Percentiles rank a stretch among this genome's conserved stretches.
phyloP scores from a whole-genome alignment of 176 grass and related monocot genomes.

The Puya raimondii region DNA sequence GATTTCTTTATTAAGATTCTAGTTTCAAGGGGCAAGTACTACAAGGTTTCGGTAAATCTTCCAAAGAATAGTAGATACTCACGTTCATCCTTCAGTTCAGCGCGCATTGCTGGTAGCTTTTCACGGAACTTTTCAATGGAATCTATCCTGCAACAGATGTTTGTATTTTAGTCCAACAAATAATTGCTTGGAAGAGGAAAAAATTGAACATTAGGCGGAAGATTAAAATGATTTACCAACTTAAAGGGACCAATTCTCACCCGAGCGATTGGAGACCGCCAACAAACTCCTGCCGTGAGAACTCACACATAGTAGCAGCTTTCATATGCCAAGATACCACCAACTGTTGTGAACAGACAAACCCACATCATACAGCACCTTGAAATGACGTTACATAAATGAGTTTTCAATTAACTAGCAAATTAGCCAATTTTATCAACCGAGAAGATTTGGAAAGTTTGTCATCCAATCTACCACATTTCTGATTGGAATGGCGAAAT shows the following conservation, averaged over 20 bases:
- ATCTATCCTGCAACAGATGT: conserved; percentile 65
- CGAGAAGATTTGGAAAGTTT: background rate
- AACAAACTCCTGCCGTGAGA: conserved; percentile 80
- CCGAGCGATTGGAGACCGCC: conserved; percentile 87
- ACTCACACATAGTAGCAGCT: conserved; percentile 99
- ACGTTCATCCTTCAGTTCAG: conserved; percentile 94
- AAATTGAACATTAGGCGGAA: conserved; percentile 9
- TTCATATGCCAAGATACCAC: conserved; percentile 99
- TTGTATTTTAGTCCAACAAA: conserved; percentile 3
- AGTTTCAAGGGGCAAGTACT: background rate
- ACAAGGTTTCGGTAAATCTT: background rate
- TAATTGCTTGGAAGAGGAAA: background rate
- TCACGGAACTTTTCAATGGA: conserved; percentile 77
- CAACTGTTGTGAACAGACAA: conserved; percentile 49
- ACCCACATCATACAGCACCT: conserved; percentile 8
- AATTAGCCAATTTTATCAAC: background rate
- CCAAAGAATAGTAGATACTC: conserved; percentile 23
- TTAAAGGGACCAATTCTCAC: conserved; percentile 24
- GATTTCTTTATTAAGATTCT: background rate
- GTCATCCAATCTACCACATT: too few relatives aligned
- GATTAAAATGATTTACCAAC: background rate
- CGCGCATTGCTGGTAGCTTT: conserved; percentile 76
- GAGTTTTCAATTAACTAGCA: background rate
- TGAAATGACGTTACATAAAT: conserved; percentile 5
- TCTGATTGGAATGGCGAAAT: too few relatives aligned